Percentiles rank a stretch among this genome's conserved stretches.
These are phyloP conservation scores for Fusarium phyllophilum DNA, from an alignment of 2,329 filamentous ascomycete genomes.

Conservation along the genomic window DNA sequence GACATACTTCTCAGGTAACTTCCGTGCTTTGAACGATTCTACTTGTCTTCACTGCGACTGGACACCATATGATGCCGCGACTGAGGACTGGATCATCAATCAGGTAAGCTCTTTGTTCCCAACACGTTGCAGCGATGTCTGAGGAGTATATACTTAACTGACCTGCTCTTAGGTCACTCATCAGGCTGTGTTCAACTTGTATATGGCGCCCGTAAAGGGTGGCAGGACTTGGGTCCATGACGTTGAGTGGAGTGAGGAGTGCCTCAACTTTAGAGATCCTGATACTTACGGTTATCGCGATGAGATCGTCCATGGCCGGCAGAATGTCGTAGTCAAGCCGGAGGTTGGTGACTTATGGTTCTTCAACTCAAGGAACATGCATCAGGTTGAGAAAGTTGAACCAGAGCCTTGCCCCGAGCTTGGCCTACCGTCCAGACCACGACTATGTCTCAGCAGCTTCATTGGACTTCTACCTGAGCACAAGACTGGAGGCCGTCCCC, in stretches of 20 bases:
- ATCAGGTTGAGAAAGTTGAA: not conserved
- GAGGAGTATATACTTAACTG: no score
- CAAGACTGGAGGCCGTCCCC: not conserved
- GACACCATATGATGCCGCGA: not conserved
- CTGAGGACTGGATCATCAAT: not conserved
- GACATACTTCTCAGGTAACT: not conserved
- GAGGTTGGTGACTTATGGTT: not conserved
- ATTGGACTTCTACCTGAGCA: not conserved
- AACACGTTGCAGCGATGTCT: no score
- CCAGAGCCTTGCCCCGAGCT: not conserved
- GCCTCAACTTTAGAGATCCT: not conserved
- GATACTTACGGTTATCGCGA: not conserved
- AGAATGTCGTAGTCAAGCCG: not conserved
- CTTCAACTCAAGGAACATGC: slow-evolving; percentile 3
- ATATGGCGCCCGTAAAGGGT: not conserved
- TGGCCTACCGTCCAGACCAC: not conserved
- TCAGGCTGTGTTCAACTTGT: not conserved
- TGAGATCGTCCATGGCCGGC: not conserved
- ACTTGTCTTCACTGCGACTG: slow-evolving; percentile 3
- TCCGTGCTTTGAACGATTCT: not conserved
- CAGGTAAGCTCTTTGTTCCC: not conserved
- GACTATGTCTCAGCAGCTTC: not conserved
- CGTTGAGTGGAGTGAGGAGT: slow-evolving; percentile 1
- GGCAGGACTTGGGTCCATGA: not conserved
- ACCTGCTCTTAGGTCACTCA: not conserved